Base-by-base conservation (phyloP, 371 early-diverging fungal species). In the Mortierella sp. region DNA sequence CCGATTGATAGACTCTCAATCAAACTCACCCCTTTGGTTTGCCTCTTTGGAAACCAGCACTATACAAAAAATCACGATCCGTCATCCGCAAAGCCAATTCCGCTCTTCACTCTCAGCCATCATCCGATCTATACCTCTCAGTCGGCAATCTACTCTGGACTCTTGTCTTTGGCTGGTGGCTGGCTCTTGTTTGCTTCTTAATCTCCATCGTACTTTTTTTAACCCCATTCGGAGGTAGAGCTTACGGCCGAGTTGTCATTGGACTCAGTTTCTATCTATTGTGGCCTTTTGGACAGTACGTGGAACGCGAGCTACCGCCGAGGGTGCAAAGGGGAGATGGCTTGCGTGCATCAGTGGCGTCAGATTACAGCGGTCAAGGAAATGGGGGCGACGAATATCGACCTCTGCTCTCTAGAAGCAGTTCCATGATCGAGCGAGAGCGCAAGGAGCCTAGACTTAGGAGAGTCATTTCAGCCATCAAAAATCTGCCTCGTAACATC, bases 201-300 rank as follows among this genome's bases (percentile, higher is more conserved):
- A 71, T 84, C 28, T 86, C 92, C 16, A 65, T 92, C 16, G 70
- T 88, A 2, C 73, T 91, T 22, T 68, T 60, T 20, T 47, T 90
- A 12, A 78, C 89, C 5, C 89, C 92, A 39, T 86, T 77, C 45
- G 87, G 87, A 66, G 93, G 93, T 4, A 57, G 61, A 22, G 71
- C 77, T 51, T 94, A 93, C 72, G 87, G 90, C 22, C 78, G 86
- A 6, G 91, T 93, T 9, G 75, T 93, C 6, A 78, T 87, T 24
- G 94, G 90, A 39, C 81, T 94, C 9, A 87, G 91, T 20, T 86
- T 89, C 65, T 98, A 97, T 74, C 85, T 97, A 28, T 77, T 96
- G 26, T 97, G 97, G 97, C 98, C 98, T 3, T 98, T 97, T 86
- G 97, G 96, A 28, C 93, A 95, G 68, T 96, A 94, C 77, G 94